Evolutionary conservation across 1,284 basidiomycete genomes (phyloP).

Genomic region (Pseudozyma pruni): DNA sequence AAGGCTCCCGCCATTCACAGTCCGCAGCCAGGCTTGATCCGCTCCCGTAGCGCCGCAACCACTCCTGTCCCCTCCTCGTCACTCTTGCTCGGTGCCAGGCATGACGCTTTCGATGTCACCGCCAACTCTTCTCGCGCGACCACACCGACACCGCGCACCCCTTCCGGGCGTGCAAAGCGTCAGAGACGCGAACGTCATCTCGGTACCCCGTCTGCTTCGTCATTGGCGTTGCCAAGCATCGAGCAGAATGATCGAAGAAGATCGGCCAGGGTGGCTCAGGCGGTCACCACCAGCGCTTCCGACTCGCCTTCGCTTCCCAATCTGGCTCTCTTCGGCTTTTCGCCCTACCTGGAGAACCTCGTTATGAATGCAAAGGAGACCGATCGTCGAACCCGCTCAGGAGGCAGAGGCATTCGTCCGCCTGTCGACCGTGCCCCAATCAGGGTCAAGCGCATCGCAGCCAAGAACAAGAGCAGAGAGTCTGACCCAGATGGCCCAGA

Average conservation of each 20-base stretch:
- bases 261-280: conserved; percentile 43
- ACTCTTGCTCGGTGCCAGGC: conserved; percentile 11
- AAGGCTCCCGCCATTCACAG: conserved; percentile 39
- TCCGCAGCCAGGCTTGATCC: conserved; percentile 23
- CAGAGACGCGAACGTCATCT: conserved; percentile 33
- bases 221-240: conserved; percentile 28
- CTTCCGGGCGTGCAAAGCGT: conserved; percentile 28
- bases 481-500: conserved; percentile 29
- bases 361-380: conserved; percentile 38
- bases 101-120: conserved; percentile 25
- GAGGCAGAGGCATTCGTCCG: conserved; percentile 24
- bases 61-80: conserved; percentile 35
- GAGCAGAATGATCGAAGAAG: conserved; percentile 34
- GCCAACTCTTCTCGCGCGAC: conserved; percentile 36
- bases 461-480: conserved; percentile 31
- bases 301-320: conserved; percentile 32
- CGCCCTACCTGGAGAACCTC: conserved; percentile 46
- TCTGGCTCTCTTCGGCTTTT: conserved; percentile 38
- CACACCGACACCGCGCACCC: conserved; percentile 27
- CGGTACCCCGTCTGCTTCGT: conserved; percentile 2
- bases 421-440: conserved; percentile 21
- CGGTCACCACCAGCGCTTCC: conserved; percentile 22
- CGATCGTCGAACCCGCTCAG: conserved; percentile 38
- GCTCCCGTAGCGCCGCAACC: conserved; percentile 34
- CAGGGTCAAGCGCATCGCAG: conserved; percentile 17